Conservation (phyloP, 2,329 filamentous ascomycete species). For the Colletotrichum karsti region DNA sequence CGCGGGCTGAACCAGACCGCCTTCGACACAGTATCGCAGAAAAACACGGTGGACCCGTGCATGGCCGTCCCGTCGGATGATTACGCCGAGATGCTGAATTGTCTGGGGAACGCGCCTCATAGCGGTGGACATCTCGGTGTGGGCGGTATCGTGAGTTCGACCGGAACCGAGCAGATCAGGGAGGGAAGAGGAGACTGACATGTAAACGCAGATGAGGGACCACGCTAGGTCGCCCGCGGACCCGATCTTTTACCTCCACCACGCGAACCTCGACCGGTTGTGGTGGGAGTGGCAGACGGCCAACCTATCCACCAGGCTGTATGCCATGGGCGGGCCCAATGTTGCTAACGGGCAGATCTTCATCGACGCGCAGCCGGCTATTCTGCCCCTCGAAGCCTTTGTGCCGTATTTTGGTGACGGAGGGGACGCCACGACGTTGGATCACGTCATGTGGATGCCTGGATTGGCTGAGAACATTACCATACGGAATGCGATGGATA, state of each 20-base stretch:
- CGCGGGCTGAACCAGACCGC: constrained; percentile 5
- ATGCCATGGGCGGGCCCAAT: constrained; percentile 8
- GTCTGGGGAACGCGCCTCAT: background rate
- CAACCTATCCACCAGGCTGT: constrained; percentile 8
- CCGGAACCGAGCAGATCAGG: too few species aligned
- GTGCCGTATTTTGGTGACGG: constrained; percentile 5
- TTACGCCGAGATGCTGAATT: constrained; percentile 5
- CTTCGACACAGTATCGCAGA: background rate
- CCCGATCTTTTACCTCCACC: constrained; percentile 7
- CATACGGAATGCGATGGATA: background rate
- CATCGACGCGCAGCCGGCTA: background rate
- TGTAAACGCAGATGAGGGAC: background rate
- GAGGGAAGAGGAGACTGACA: too few species aligned
- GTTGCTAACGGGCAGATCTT: background rate
- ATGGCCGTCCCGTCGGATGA: background rate
- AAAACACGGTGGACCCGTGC: background rate
- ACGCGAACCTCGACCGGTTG: background rate
- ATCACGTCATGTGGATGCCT: constrained; percentile 5
- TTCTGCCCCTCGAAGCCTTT: background rate
- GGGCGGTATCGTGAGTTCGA: background rate
- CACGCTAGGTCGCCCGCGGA: background rate
- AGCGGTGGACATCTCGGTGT: background rate
- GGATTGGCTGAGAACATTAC: constrained; percentile 6
- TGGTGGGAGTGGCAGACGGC: constrained; percentile 8
- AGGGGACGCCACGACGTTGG: background rate